Evolutionary conservation across 1,284 basidiomycete species (phyloP).

Genomic region (Naganishia liquefaciens): DNA sequence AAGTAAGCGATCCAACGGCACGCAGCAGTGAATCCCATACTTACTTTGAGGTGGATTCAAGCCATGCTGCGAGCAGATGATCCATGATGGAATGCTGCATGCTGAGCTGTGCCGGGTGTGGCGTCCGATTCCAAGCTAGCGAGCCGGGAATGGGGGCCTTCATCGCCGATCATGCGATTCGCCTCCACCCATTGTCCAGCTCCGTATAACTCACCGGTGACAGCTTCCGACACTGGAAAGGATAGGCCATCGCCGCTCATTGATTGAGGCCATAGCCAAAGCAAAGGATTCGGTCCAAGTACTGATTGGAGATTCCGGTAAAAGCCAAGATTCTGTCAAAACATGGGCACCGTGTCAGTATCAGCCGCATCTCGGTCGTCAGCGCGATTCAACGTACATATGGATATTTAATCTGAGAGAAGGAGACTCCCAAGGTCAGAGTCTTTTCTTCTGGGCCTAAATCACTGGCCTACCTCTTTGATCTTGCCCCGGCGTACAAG

Average conservation of each 20-base stretch:
- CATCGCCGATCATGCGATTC: conserved; percentile 27
- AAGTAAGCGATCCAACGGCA: conserved; percentile 23
- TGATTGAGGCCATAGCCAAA: conserved; percentile 75
- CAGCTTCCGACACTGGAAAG: conserved; percentile 68
- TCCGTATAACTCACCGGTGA: conserved; percentile 70
- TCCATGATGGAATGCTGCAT: conserved; percentile 9
- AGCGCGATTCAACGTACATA: conserved; percentile 64
- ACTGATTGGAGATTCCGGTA: conserved; percentile 72
- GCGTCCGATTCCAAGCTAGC: conserved; percentile 24
- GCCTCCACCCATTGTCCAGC: conserved; percentile 36
- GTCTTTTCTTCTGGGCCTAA: too few relatives aligned
- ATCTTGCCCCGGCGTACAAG: conserved; percentile 84
- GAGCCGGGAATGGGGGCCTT: conserved; percentile 23
- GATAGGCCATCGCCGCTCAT: conserved; percentile 70
- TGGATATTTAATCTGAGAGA: conserved; percentile 77
- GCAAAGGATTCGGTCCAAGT: conserved; percentile 68
- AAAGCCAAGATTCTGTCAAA: conserved; percentile 70
- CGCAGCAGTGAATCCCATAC: background rate
- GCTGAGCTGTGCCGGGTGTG: conserved; percentile 15
- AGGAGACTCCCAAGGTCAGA: too few relatives aligned
- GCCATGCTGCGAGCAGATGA: conserved; percentile 18
- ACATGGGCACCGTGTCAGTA: conserved; percentile 27
- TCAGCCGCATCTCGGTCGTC: background rate
- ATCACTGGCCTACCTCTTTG: conserved; percentile 69
- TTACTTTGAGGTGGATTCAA: conserved; percentile 1